These are phyloP conservation scores for Retiboletus fuscus DNA, from an alignment of 1,284 basidiomycete species.

Conservation along the genomic window DNA sequence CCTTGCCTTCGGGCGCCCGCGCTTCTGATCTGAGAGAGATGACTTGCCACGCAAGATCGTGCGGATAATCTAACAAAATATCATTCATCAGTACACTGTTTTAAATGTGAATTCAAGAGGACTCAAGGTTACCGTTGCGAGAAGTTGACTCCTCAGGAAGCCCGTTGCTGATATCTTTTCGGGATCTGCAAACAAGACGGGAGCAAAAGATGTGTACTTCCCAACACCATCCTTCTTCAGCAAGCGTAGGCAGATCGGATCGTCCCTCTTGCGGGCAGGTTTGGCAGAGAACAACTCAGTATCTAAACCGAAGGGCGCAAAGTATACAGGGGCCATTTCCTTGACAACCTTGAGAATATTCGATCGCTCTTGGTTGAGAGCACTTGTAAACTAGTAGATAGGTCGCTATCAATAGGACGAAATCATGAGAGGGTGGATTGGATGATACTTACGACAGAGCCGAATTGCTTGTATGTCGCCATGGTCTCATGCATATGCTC, in stretches of 20 bases:
- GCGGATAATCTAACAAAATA: neutral
- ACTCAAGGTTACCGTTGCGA: neutral
- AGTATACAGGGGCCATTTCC: neutral
- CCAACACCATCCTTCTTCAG: too few relatives aligned
- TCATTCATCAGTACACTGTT: neutral
- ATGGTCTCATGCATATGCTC: conserved; percentile 4
- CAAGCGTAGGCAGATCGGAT: too few relatives aligned
- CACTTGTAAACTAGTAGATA: neutral
- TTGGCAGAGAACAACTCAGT: neutral
- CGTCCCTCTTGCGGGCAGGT: neutral
- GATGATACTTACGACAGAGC: neutral
- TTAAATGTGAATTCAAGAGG: neutral
- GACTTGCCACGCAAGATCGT: neutral
- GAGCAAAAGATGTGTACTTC: too few relatives aligned
- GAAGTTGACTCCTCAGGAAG: neutral
- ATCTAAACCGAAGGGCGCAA: neutral
- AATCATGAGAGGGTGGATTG: neutral
- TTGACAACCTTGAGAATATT: conserved; percentile 16
- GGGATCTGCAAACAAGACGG: neutral
- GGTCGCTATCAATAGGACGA: neutral
- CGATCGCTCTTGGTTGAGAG: conserved; percentile 3
- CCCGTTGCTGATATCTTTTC: neutral
- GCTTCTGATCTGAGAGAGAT: neutral
- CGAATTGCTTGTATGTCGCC: conserved; percentile 11
- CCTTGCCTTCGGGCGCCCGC: neutral